phyloP scores from a whole-genome alignment of 306 rosid genomes.

The Malus sylvestris region DNA sequence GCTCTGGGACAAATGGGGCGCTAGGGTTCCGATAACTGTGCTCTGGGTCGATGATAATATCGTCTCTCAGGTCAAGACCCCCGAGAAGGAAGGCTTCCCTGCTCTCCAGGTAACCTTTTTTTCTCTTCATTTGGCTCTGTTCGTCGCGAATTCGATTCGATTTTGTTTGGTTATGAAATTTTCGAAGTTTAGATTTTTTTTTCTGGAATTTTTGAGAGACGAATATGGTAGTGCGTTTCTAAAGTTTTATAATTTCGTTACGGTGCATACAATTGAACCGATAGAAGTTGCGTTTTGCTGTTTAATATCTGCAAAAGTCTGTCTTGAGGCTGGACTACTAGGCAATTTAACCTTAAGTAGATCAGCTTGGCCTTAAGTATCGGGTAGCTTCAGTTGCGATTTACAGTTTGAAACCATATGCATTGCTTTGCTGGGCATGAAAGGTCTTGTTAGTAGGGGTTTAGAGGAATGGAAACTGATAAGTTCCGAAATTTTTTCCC shows the following conservation, averaged over 20 bases:
- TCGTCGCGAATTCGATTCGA: neutral
- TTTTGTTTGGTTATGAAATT: neutral
- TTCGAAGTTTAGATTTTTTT: neutral
- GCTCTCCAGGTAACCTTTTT: conserved; percentile 64
- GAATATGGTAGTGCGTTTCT: neutral
- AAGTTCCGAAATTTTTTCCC: neutral
- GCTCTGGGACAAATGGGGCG: conserved; percentile 97
- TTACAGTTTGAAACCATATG: neutral
- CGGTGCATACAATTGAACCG: neutral
- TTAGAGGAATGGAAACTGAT: neutral
- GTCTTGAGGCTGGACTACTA: neutral
- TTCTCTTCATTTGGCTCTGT: neutral
- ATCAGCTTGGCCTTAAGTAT: neutral
- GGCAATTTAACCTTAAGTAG: neutral
- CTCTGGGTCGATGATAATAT: conserved; percentile 95
- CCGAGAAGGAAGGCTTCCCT: conserved; percentile 62
- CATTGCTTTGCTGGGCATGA: neutral
- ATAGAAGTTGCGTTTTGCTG: neutral
- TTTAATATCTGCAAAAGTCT: neutral
- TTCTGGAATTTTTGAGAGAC: neutral
- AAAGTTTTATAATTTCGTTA: neutral
- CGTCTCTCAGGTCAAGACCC: conserved; percentile 90
- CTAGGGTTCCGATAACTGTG: conserved; percentile 66
- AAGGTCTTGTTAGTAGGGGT: neutral
- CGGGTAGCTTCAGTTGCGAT: neutral